Evolutionary conservation across 345 rosid species (phyloP).

Genomic region (Clarkia xantiana): DNA sequence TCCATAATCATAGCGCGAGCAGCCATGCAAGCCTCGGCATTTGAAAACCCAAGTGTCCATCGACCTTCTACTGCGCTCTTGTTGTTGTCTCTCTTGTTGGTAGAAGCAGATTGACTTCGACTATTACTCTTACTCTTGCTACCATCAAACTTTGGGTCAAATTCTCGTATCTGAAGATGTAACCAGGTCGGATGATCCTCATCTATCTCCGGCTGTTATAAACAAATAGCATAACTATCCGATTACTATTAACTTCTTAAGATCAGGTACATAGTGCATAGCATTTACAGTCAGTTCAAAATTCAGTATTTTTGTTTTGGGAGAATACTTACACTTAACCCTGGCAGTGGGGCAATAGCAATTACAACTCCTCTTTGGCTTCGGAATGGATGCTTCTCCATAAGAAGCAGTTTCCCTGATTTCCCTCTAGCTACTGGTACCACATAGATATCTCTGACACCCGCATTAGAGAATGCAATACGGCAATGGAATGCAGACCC

Average conservation of each 20-base stretch:
- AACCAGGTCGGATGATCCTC: constrained; percentile 45
- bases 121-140: constrained; percentile 18
- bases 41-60: constrained; percentile 52
- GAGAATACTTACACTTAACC: constrained; percentile 30
- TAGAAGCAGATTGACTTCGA: constrained; percentile 9
- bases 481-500: constrained; percentile 46
- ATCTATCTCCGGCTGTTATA: constrained; percentile 40
- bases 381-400: constrained; percentile 56
- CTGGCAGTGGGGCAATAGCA: constrained; percentile 54
- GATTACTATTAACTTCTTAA: too few species aligned
- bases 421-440: constrained; percentile 27
- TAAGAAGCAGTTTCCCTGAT: constrained; percentile 49
- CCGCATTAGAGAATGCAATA: constrained; percentile 43
- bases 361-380: constrained; percentile 41
- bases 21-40: constrained; percentile 24
- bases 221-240: neutral
- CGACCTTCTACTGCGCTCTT: constrained; percentile 27
- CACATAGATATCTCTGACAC: constrained; percentile 38
- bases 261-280: too few species aligned
- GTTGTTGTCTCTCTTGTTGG: constrained; percentile 15
- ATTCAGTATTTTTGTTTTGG: neutral
- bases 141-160: constrained; percentile 22
- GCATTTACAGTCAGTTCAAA: too few species aligned
- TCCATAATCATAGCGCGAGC: constrained; percentile 31
- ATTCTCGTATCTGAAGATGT: constrained; percentile 44